A percentile compares a stretch with the other conserved stretches of the same genome.
phyloP scores from a whole-genome alignment of 768 basidiomycete genomes.

The Kwoniella shandongensis region DNA sequence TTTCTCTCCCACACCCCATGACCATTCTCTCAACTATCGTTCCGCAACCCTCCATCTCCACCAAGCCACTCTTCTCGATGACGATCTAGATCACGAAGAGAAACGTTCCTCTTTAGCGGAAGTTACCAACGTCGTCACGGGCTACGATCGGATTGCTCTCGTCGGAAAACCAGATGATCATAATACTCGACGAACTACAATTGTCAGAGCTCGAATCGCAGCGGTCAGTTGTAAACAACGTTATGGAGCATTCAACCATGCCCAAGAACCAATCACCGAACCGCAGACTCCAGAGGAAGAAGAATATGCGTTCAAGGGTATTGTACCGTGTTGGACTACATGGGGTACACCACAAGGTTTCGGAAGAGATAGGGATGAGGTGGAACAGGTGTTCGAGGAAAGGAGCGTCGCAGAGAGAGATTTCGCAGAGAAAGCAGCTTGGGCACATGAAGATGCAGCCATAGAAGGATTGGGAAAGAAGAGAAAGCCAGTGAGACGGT shows the following conservation, averaged over 20 bases:
- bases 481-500: not conserved
- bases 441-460: conserved; percentile 13
- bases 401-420: not conserved
- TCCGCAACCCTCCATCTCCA: conserved; percentile 21
- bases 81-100: conserved; percentile 19
- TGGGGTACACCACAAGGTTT: conserved; percentile 21
- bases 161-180: conserved; percentile 16
- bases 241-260: conserved; percentile 11
- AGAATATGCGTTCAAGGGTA: conserved; percentile 16
- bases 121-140: conserved; percentile 17
- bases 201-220: conserved; percentile 14
- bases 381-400: conserved; percentile 4
- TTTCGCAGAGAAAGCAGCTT: conserved; percentile 18
- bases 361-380: conserved; percentile 11
- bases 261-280: conserved; percentile 16
- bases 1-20: conserved; percentile 24
- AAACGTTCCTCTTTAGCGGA: conserved; percentile 7
- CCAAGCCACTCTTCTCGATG: conserved; percentile 2
- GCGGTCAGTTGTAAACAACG: conserved; percentile 24
- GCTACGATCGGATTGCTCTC: conserved; percentile 7
- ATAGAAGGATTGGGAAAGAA: conserved; percentile 20
- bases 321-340: conserved; percentile 25
- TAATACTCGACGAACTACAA: conserved; percentile 12
- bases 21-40: conserved; percentile 27
- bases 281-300: conserved; percentile 10